Conservation (phyloP, 176 grass and related monocot genomes). For the Oryza officinalis region DNA sequence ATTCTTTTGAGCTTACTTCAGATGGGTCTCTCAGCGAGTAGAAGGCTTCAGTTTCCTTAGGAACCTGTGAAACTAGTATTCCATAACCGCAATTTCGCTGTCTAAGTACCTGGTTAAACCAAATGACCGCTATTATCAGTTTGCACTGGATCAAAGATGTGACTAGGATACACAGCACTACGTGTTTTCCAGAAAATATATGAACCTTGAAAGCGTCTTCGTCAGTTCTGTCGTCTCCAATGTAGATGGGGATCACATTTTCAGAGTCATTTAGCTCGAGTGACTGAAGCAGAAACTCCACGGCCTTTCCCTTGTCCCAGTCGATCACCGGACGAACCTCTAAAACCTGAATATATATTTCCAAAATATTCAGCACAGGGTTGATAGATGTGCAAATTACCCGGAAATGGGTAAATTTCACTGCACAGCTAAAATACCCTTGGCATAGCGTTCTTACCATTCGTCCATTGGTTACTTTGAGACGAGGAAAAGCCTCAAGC, state of each 20-base stretch:
- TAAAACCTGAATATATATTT: constrained; percentile 66
- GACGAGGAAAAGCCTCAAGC: constrained; percentile 61
- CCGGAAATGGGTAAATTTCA: not conserved
- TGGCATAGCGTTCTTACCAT: constrained; percentile 50
- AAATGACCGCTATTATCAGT: not conserved
- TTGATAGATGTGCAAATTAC: not conserved
- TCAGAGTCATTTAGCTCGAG: constrained; percentile 55
- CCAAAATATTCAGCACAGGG: not conserved
- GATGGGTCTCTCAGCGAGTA: constrained; percentile 90
- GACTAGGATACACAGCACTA: not conserved
- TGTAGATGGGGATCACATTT: constrained; percentile 80
- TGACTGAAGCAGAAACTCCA: constrained; percentile 83
- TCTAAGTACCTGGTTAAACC: constrained; percentile 52
- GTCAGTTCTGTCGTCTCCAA: constrained; percentile 93
- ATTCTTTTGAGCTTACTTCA: constrained; percentile 47
- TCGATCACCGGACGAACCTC: constrained; percentile 90
- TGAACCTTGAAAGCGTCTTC: constrained; percentile 95
- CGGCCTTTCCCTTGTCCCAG: constrained; percentile 97
- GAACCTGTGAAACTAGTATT: constrained; percentile 75
- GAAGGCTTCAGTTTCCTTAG: constrained; percentile 77
- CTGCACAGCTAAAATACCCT: not conserved
- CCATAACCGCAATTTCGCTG: constrained; percentile 64
- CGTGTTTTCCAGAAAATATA: not conserved
- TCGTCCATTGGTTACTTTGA: constrained; percentile 80
- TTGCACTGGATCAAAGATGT: not conserved